Evolutionary conservation across 352 stramenopile genomes (phyloP), one percentile per base, ranked within the genome.

Genomic region (Heterotrichella gracilis): DNA sequence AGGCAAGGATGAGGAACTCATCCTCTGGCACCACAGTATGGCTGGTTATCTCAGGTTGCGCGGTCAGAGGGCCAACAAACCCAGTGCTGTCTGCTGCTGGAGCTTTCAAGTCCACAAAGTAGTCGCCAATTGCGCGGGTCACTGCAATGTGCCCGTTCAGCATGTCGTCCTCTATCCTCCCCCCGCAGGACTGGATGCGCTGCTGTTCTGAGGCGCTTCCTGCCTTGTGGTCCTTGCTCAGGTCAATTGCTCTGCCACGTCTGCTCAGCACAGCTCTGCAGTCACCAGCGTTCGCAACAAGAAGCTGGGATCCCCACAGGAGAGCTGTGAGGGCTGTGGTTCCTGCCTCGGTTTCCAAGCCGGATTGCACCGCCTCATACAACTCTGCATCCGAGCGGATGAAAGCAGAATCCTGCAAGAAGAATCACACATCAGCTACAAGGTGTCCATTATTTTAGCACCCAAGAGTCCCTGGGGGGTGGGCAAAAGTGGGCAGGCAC

Each of bases 1-100:
- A 89, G n/a, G 83, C 83, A 2, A 90, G 77, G 69, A 92, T 78
- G 70, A 92, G 25, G 70, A 92, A 91, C 72, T 90, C 83, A 70
- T 91, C 84, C 14, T 2, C n/a, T 3, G 69, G 14, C 13, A 24
- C 0, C 2, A 74, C 3, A 0, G 19, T 19, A 0, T 67, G 24
- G 13, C 14, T 24, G 24, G 2, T 3, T 1, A 74, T 21, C 2
- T 75, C 70, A 13, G 72, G 72, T 13, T 25, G 82, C 3, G 80
- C 78, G 25, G 86, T 83, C 69, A 89, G 74, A 69, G 87, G 82
- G n/a, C 82, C 83, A 69, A 84, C 81, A 24, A 82, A 3, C 42
- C 68, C 68, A 23, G 64, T 23, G 68, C 13, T 4, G 2, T 69
- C 0, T 73, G 19, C n/a, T 2, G 13, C 20, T 74, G 66, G 13